phyloP scores from a whole-genome alignment of 768 basidiomycete species.

The Trametes elegans region DNA sequence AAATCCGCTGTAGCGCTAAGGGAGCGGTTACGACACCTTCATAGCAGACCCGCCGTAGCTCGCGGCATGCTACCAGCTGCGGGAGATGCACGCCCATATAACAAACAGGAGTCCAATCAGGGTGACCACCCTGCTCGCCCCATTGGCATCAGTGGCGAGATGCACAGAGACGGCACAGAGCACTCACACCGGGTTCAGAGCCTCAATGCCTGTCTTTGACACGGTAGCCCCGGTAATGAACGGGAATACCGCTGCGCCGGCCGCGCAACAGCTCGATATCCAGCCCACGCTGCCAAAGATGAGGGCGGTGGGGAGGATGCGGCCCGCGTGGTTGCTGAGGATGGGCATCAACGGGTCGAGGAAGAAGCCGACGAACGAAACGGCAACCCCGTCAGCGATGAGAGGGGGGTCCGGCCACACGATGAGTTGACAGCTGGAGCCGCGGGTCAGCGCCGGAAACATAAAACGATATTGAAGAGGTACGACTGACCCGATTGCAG shows the following conservation, averaged over 20 bases:
- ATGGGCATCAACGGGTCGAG: slow-evolving; percentile 49
- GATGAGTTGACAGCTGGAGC: slow-evolving; percentile 48
- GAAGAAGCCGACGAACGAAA: slow-evolving; percentile 52
- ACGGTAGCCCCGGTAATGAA: slow-evolving; percentile 50
- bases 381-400: slow-evolving; percentile 49
- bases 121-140: slow-evolving; percentile 14
- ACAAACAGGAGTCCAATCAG: slow-evolving; percentile 20
- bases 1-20: no score
- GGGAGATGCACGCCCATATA: slow-evolving; percentile 19
- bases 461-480: not conserved
- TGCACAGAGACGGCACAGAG: no score
- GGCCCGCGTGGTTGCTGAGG: slow-evolving; percentile 39
- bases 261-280: slow-evolving; percentile 50
- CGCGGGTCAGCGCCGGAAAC: slow-evolving; percentile 12
- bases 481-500: slow-evolving; percentile 34
- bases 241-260: slow-evolving; percentile 50
- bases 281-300: slow-evolving; percentile 45
- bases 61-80: slow-evolving; percentile 1
- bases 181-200: slow-evolving; percentile 49
- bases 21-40: no score
- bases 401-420: slow-evolving; percentile 58
- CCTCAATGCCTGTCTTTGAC: slow-evolving; percentile 39
- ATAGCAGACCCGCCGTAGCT: not conserved
- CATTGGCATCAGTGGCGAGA: not conserved
- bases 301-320: slow-evolving; percentile 43